phyloP scores from a whole-genome alignment of 1,284 basidiomycete species.

The Ustilago hordei region DNA sequence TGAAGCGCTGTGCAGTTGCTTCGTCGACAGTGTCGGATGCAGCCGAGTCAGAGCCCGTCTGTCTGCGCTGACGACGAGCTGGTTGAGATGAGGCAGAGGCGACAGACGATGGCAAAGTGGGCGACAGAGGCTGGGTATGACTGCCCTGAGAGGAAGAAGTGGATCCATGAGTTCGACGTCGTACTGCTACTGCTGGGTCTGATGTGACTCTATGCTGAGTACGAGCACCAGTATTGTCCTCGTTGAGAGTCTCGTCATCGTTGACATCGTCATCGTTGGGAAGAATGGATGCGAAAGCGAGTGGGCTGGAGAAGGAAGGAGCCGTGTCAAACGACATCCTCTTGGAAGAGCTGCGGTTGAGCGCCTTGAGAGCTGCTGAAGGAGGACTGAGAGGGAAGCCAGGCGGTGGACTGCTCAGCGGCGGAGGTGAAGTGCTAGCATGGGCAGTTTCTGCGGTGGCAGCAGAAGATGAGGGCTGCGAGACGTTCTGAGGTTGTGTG shows the following conservation, averaged over 20 bases:
- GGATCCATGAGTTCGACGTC: constrained; percentile 23
- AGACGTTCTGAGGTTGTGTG: constrained; percentile 13
- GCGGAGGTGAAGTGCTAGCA: constrained; percentile 37
- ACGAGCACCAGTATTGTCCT: constrained; percentile 15
- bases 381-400: constrained; percentile 42
- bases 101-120: constrained; percentile 38
- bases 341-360: constrained; percentile 41
- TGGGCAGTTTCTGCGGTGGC: constrained; percentile 11
- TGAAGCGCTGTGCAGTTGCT: constrained; percentile 7
- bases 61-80: constrained; percentile 23
- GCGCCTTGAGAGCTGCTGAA: constrained; percentile 39
- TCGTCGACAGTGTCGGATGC: constrained; percentile 33
- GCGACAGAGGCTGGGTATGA: constrained; percentile 27
- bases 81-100: constrained; percentile 31
- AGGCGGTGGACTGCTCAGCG: constrained; percentile 23
- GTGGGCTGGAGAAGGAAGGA: constrained; percentile 67
- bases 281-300: constrained; percentile 62
- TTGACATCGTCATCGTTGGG: constrained; percentile 55
- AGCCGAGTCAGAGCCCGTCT: constrained; percentile 29
- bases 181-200: constrained; percentile 15
- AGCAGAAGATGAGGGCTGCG: constrained; percentile 15
- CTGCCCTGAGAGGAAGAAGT: constrained; percentile 33
- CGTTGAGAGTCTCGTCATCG: constrained; percentile 34
- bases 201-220: constrained; percentile 6
- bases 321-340: constrained; percentile 59